These are phyloP conservation scores for Lactarius akahatsu DNA, from an alignment of 768 basidiomycete genomes.

Conservation along the genomic window DNA sequence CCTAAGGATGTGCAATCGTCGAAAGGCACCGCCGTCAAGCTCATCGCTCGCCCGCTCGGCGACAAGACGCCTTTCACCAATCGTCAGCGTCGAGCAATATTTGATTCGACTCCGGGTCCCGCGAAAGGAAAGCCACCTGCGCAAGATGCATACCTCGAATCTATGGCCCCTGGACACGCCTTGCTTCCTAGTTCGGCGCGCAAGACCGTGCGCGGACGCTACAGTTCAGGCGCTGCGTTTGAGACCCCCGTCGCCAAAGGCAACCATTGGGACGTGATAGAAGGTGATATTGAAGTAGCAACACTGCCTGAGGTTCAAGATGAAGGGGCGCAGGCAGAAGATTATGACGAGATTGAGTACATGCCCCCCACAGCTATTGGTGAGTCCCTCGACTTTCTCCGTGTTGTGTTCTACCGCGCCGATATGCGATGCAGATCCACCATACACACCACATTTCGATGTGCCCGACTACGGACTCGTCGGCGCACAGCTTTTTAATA, in stretches of 20 bases:
- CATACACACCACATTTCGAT: conserved; percentile 49
- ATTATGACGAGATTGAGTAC: conserved; percentile 52
- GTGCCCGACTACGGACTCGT: conserved; percentile 49
- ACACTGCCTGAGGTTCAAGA: conserved; percentile 30
- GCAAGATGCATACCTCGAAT: conserved; percentile 34
- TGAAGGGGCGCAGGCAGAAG: conserved; percentile 32
- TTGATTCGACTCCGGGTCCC: conserved; percentile 34
- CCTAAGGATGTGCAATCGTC: conserved; percentile 8
- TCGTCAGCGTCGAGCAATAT: conserved; percentile 43
- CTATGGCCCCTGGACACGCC: conserved; percentile 39
- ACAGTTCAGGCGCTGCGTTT: conserved; percentile 50
- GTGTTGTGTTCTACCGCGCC: not conserved
- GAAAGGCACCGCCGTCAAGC: conserved; percentile 31
- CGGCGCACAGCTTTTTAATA: conserved; percentile 39
- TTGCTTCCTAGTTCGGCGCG: conserved; percentile 68
- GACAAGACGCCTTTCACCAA: conserved; percentile 82
- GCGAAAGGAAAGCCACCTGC: conserved; percentile 39
- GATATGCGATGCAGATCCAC: conserved; percentile 36
- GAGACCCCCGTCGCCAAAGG: conserved; percentile 68
- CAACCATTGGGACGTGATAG: conserved; percentile 76
- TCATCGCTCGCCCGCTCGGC: conserved; percentile 49
- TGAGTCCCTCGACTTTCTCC: conserved; percentile 33
- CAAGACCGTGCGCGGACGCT: conserved; percentile 58
- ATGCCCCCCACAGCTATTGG: conserved; percentile 54
- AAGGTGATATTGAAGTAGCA: conserved; percentile 43